A percentile compares a stretch with the other conserved stretches of the same genome.
Evolutionary conservation across 805 yeast species (phyloP).

Genomic region (Candida silvicultrix): DNA sequence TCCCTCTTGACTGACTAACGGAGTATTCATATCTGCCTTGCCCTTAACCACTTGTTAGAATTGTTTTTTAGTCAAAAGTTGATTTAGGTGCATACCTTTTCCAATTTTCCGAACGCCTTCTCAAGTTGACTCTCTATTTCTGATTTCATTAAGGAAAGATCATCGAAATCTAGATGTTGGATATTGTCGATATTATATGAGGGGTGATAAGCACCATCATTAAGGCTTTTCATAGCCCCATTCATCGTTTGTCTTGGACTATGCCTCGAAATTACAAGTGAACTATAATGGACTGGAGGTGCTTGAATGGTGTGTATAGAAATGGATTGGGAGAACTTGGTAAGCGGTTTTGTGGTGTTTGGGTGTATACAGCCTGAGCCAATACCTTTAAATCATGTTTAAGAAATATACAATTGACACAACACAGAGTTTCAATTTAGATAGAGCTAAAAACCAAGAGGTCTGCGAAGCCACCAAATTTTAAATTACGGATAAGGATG

Average conservation of each 20-base stretch:
- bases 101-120: neutral
- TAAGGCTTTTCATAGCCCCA: neutral
- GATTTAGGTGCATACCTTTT: neutral
- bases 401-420: no score
- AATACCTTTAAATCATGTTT: no score
- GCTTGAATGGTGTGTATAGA: no score
- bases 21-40: constrained; percentile 55
- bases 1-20: constrained; percentile 66
- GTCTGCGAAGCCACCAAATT: no score
- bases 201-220: neutral
- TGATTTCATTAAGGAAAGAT: neutral
- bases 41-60: constrained; percentile 32
- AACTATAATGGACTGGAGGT: no score
- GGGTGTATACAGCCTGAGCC: no score
- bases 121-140: constrained; percentile 1
- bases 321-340: no score
- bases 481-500: no score
- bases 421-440: no score
- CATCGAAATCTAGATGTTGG: neutral
- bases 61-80: constrained; percentile 8
- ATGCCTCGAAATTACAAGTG: neutral
- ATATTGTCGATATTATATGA: neutral
- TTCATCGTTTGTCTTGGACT: neutral
- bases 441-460: no score
- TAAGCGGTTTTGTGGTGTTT: no score